Evolutionary conservation across 108 stramenopile species (phyloP).

Genomic region (Cylindrotheca fusiformis): DNA sequence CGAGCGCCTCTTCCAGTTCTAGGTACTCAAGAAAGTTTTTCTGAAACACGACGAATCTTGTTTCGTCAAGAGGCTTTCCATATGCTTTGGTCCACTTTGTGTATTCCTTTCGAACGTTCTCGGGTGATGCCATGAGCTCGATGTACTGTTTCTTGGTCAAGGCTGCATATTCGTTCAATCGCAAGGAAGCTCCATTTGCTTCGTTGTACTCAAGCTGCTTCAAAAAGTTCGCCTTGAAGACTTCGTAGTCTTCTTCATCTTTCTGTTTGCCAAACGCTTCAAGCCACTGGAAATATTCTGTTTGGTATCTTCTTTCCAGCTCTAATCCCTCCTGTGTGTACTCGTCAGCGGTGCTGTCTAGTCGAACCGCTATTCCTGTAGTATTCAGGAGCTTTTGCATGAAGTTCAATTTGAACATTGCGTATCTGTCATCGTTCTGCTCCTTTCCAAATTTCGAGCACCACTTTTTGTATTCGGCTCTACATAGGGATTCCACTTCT

Average conservation of each 20-base stretch:
- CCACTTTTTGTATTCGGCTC: background rate
- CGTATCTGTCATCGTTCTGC: background rate
- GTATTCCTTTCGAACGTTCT: background rate
- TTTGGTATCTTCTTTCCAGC: background rate
- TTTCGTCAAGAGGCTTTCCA: background rate
- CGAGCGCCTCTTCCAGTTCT: background rate
- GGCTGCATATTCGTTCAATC: background rate
- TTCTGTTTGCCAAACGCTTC: background rate
- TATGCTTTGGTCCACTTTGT: background rate
- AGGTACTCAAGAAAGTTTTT: background rate
- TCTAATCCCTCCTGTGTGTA: background rate
- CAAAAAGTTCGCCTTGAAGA: background rate
- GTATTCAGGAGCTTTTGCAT: background rate
- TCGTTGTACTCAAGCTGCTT: background rate
- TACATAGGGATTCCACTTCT: background rate
- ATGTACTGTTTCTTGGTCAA: background rate
- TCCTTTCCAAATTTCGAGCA: background rate
- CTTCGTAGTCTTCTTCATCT: background rate
- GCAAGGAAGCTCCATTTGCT: background rate
- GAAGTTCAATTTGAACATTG: background rate
- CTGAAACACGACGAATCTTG: background rate
- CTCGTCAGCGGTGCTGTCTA: background rate
- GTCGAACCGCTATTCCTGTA: background rate
- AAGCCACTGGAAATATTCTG: background rate
- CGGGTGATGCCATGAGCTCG: background rate